These are phyloP conservation scores for Cardamine resedifolia DNA, from an alignment of 345 rosid genomes.

Conservation along the genomic window DNA sequence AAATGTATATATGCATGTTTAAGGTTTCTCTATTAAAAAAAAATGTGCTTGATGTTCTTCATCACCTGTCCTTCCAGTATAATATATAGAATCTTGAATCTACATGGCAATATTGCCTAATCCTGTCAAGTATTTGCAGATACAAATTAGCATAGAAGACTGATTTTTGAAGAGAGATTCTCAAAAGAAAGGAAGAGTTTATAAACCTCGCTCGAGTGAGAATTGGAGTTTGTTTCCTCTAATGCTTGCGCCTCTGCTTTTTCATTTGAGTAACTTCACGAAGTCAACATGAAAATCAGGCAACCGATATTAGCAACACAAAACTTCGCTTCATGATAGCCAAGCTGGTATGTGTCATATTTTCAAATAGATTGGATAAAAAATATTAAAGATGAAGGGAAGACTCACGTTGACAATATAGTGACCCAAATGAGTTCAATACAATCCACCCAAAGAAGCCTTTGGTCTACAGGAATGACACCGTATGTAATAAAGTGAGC, in stretches of 20 bases:
- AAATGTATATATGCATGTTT: slow-evolving; percentile 23
- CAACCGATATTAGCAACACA: background rate
- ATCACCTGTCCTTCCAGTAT: background rate
- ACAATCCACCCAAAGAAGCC: slow-evolving; percentile 97
- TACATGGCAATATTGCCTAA: slow-evolving; percentile 5
- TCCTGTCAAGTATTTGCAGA: slow-evolving; percentile 31
- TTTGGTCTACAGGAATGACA: slow-evolving; percentile 73
- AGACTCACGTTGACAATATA: slow-evolving; percentile 75
- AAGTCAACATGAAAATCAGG: background rate
- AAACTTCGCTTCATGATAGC: slow-evolving; percentile 7
- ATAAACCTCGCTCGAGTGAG: slow-evolving; percentile 50
- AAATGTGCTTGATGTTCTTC: slow-evolving; percentile 17
- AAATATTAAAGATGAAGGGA: slow-evolving; percentile 2
- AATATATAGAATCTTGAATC: slow-evolving; percentile 5
- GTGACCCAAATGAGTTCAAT: slow-evolving; percentile 96
- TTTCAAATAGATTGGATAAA: background rate
- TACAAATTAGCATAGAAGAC: background rate
- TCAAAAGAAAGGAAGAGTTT: background rate
- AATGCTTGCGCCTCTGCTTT: slow-evolving; percentile 58
- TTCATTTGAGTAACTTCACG: slow-evolving; percentile 72
- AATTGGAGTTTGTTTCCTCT: slow-evolving; percentile 45
- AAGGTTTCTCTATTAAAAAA: background rate
- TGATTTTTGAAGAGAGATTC: background rate
- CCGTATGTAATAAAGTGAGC: slow-evolving; percentile 88
- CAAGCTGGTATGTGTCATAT: background rate